Evolutionary conservation across 108 stramenopile species (phyloP).

Genomic region (Cyclotella choctawhatcheeana): DNA sequence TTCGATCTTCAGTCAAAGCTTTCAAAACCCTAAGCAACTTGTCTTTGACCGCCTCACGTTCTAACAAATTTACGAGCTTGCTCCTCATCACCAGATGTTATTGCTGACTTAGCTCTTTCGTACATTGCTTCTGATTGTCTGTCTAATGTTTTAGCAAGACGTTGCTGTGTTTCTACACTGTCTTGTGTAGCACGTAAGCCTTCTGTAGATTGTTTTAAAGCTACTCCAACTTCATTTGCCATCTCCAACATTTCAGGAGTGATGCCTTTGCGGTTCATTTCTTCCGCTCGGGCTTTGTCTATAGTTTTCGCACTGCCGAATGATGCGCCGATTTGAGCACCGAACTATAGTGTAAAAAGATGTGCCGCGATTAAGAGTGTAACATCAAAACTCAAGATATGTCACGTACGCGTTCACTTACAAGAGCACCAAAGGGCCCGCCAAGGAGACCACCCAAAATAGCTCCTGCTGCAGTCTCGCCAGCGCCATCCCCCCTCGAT

Average conservation of each 20-base stretch:
- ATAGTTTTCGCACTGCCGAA: conserved; percentile 59
- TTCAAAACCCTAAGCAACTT: conserved; percentile 68
- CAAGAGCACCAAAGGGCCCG: conserved; percentile 75
- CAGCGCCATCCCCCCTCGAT: conserved; percentile 45
- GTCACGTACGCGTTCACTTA: background rate
- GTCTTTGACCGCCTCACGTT: conserved; percentile 63
- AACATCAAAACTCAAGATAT: background rate
- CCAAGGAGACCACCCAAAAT: conserved; percentile 72
- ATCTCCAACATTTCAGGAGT: conserved; percentile 79
- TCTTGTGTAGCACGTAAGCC: conserved; percentile 67
- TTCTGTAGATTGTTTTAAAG: conserved; percentile 66
- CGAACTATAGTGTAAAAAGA: conserved; percentile 54
- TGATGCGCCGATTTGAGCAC: conserved; percentile 74
- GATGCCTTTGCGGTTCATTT: conserved; percentile 78
- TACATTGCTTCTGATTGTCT: conserved; percentile 58
- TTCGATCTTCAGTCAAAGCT: conserved; percentile 66
- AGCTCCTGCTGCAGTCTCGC: conserved; percentile 76
- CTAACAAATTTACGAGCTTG: conserved; percentile 67
- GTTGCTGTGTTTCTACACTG: conserved; percentile 73
- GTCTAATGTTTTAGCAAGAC: conserved; percentile 65
- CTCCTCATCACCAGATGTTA: conserved; percentile 63
- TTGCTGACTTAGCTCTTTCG: conserved; percentile 69
- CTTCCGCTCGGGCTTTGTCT: conserved; percentile 71
- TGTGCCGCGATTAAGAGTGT: background rate
- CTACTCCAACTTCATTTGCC: conserved; percentile 68